Evolutionary conservation across 2,329 filamentous ascomycete species (phyloP), one percentile per base, ranked within the genome.

Genomic region (Colletotrichum tropicicola): DNA sequence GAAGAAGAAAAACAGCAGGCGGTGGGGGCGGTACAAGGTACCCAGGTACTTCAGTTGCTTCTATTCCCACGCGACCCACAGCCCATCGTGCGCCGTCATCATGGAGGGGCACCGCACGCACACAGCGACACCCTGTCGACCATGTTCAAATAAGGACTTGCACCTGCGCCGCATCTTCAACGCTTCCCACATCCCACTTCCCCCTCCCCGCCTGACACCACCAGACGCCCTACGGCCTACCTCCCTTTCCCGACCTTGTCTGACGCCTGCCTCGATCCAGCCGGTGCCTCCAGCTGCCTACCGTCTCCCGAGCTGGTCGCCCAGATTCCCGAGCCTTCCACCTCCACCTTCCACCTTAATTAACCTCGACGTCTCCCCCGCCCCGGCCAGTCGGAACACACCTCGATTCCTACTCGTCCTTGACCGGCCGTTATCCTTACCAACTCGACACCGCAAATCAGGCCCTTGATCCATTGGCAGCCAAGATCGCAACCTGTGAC

Each of bases 71-170:
- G n/a, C n/a, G n/a, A n/a, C n/a, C n/a, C n/a, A n/a, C n/a, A n/a
- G n/a, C n/a, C n/a, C n/a, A n/a, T n/a, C n/a, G n/a, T n/a, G 60
- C 60, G 52, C 62, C 62, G 62, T 65, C 57, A 56, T 65, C 62
- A 61, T 65, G 49, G 62, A 62, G 62, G 62, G 57, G 62, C 57
- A 60, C 41, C 19, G 17, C 37, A 28, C 39, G 37, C n/a, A 45
- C 44, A 15, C 56, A 48, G 25, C 30, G 21, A 41, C 28, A 45
- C 41, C 39, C 49, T 58, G 59, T 58, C 54, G 30, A 9, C 60
- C 49, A 49, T 65, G 57, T 65, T 65, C 62, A 65, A 65, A 65
- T 65, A 65, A 65, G 57, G 57, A 62, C 62, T 56, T 62, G 44
- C 28, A 19, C 35, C 49, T 55, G 17, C 61, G 62, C 62, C 62